These are phyloP conservation scores for Basidiobolus meristosporus DNA, from an alignment of 371 early-diverging fungal species.

Conservation along the genomic window DNA sequence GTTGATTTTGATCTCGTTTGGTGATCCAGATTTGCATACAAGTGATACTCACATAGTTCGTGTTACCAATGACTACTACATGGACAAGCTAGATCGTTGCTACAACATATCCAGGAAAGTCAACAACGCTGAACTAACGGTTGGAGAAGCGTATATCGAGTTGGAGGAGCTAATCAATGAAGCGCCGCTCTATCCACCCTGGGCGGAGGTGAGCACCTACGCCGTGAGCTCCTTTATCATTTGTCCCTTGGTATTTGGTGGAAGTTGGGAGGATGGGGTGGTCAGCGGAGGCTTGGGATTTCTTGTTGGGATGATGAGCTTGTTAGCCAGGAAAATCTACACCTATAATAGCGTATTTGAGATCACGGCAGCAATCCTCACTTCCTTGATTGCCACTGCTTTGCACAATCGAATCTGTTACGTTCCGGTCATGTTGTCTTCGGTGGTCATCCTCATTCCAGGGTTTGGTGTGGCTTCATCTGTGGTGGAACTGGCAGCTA, in stretches of 20 bases:
- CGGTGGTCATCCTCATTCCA: conserved; percentile 27
- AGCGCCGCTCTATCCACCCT: conserved; percentile 22
- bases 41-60: conserved; percentile 58
- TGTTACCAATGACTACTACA: conserved; percentile 32
- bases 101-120: conserved; percentile 29
- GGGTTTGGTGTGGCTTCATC: conserved; percentile 33
- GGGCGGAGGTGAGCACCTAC: conserved; percentile 25
- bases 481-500: conserved; percentile 45
- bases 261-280: conserved; percentile 22
- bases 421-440: conserved; percentile 23
- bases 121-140: conserved; percentile 17
- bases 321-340: conserved; percentile 17
- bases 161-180: conserved; percentile 27
- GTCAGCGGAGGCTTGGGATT: conserved; percentile 19
- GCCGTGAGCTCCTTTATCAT: conserved; percentile 26
- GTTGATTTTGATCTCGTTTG: conserved; percentile 49
- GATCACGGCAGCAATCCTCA: conserved; percentile 22
- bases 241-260: conserved; percentile 22
- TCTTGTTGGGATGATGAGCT: conserved; percentile 16
- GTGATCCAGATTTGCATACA: conserved; percentile 47
- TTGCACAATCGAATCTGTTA: conserved; percentile 19
- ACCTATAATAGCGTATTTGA: conserved; percentile 30
- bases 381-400: conserved; percentile 23
- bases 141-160: conserved; percentile 27
- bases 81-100: conserved; percentile 32